phyloP scores from a whole-genome alignment of 2,329 filamentous ascomycete genomes.

The Talaromyces sp. region DNA sequence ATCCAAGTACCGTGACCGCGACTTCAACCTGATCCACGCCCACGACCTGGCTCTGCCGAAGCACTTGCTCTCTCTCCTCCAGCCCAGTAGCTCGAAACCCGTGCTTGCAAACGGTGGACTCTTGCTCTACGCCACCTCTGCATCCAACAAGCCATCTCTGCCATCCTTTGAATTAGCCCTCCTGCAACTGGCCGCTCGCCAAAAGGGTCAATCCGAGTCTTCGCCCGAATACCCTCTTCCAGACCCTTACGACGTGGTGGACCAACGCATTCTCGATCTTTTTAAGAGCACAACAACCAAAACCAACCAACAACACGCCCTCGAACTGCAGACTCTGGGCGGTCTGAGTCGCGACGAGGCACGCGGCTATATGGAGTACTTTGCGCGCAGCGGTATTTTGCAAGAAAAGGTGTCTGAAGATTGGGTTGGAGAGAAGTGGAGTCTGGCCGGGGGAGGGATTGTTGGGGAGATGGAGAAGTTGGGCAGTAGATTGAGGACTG shows the following conservation, averaged over 20 bases:
- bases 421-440: slow-evolving; percentile 76
- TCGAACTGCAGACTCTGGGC: slow-evolving; percentile 51
- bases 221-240: slow-evolving; percentile 40
- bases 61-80: slow-evolving; percentile 67
- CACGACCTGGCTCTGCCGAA: slow-evolving; percentile 74
- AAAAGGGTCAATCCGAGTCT: slow-evolving; percentile 29
- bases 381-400: slow-evolving; percentile 77
- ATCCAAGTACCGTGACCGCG: slow-evolving; percentile 67
- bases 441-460: slow-evolving; percentile 70
- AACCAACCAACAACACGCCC: slow-evolving; percentile 23
- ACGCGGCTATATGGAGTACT: slow-evolving; percentile 82
- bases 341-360: slow-evolving; percentile 71
- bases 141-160: slow-evolving; percentile 61
- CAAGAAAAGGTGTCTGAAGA: slow-evolving; percentile 63
- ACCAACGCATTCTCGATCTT: slow-evolving; percentile 46
- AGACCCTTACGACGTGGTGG: slow-evolving; percentile 48
- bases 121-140: slow-evolving; percentile 67
- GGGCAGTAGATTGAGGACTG: slow-evolving; percentile 40
- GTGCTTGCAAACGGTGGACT: slow-evolving; percentile 67
- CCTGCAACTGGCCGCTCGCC: slow-evolving; percentile 41
- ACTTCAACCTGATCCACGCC: slow-evolving; percentile 71
- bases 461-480: slow-evolving; percentile 80
- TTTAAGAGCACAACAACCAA: slow-evolving; percentile 26
- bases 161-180: slow-evolving; percentile 65
- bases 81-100: slow-evolving; percentile 27